Conservation (phyloP, 495 filamentous ascomycete species). For the Penicillium parvum region DNA sequence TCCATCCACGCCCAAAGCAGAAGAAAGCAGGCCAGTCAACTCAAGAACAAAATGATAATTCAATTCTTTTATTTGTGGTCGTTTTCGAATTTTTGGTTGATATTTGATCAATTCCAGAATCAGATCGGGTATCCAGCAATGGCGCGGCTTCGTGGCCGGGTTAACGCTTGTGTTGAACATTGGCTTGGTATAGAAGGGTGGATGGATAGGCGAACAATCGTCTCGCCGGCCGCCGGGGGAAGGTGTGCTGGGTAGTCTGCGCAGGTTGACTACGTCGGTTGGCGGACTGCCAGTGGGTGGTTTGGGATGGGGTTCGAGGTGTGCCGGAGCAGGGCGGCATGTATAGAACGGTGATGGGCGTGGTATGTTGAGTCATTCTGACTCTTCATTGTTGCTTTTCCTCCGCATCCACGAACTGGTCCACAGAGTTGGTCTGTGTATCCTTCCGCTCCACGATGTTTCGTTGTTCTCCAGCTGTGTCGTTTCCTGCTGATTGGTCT, state of each 20-base stretch:
- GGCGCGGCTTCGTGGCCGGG: constrained; percentile 14
- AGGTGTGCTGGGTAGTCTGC: constrained; percentile 15
- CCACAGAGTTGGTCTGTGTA: constrained; percentile 43
- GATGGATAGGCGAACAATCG: constrained; percentile 3
- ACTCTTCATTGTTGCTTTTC: constrained; percentile 22
- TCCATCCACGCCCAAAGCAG: background rate
- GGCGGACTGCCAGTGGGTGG: constrained; percentile 1
- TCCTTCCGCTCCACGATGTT: constrained; percentile 42
- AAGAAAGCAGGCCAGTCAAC: too few species aligned
- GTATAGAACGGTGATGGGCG: background rate
- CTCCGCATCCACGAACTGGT: constrained; percentile 59
- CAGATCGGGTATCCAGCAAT: constrained; percentile 43
- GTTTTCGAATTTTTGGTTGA: constrained; percentile 5
- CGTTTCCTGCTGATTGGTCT: constrained; percentile 9
- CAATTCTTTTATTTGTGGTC: constrained; percentile 5
- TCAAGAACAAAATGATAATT: constrained; percentile 1
- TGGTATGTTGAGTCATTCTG: background rate
- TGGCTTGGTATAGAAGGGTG: constrained; percentile 5
- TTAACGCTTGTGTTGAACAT: constrained; percentile 32
- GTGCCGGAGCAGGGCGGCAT: background rate
- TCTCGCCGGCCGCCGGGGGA: constrained; percentile 4
- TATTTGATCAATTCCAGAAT: constrained; percentile 12
- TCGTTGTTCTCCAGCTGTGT: constrained; percentile 4
- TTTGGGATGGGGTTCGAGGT: background rate
- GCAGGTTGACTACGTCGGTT: constrained; percentile 24